Evolutionary conservation across 1,284 basidiomycete species (phyloP).

Genomic region (Bondarzewia mesenterica): DNA sequence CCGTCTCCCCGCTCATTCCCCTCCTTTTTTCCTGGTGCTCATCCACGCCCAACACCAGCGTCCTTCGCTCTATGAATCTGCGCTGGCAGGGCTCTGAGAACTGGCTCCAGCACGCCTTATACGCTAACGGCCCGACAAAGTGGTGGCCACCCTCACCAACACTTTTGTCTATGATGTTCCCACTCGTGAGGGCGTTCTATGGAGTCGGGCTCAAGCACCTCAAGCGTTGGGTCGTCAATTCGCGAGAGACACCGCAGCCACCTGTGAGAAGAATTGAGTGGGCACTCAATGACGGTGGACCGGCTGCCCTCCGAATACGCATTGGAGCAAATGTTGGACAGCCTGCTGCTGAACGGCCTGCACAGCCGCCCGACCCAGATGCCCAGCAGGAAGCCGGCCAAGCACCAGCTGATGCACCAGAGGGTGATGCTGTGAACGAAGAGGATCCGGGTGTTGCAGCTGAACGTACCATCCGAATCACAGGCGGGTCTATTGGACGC

Average conservation of each 20-base stretch:
- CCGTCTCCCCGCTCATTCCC: slow-evolving; percentile 40
- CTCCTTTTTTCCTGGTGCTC: slow-evolving; percentile 60
- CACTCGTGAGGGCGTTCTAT: slow-evolving; percentile 42
- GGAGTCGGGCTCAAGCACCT: slow-evolving; percentile 31
- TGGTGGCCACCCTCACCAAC: slow-evolving; percentile 15
- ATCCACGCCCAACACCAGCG: slow-evolving; percentile 30
- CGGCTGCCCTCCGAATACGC: slow-evolving; percentile 32
- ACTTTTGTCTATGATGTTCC: slow-evolving; percentile 32
- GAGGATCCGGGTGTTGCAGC: slow-evolving; percentile 33
- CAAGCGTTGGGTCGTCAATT: slow-evolving; percentile 39
- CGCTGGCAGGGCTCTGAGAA: not conserved
- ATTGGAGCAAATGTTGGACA: slow-evolving; percentile 39
- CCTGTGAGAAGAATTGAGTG: slow-evolving; percentile 13
- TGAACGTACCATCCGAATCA: slow-evolving; percentile 47
- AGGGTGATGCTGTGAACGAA: slow-evolving; percentile 16
- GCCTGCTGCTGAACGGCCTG: slow-evolving; percentile 10
- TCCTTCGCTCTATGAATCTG: not conserved
- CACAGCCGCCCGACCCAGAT: not conserved
- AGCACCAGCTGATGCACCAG: slow-evolving; percentile 2
- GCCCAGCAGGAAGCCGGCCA: not conserved
- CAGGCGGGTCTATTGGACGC: slow-evolving; percentile 51
- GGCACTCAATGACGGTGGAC: slow-evolving; percentile 29
- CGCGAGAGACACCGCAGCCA: slow-evolving; percentile 12
- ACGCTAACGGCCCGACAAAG: slow-evolving; percentile 13
- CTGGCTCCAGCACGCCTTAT: not conserved